Base-by-base conservation (phyloP, 176 grass and related monocot genomes). In the Zoysia pacifica region DNA sequence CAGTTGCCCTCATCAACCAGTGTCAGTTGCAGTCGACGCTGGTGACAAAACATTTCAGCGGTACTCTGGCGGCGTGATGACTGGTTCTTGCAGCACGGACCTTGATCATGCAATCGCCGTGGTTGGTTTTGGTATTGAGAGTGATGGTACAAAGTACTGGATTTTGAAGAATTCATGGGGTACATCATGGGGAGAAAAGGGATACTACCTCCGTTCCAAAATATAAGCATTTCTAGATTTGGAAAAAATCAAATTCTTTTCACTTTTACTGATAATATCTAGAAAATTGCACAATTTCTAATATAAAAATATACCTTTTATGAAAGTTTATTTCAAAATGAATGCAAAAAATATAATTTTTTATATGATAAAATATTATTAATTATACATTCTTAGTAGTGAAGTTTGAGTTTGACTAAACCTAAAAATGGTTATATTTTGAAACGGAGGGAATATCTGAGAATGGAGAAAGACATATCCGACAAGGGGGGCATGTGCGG, bases 131-230 rank as follows among this genome's bases (percentile, higher is more conserved):
- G 89, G 85, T 0, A 52, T n/a, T 35, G 68, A 56, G 9, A 52
- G 56, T n/a, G 81, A 91, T 9, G 81, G 81, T 3, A 86, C 70
- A 11, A 86, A 92, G 7, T 92, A 81, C 36, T 92, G 86, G 90
- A 5, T 83, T 42, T 43, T 83, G 56, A 88, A 83, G 43, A 86
- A 86, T 39, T 86, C 69, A 2, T 82, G 80, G 80, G 80, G 70
- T 35, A 55, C 70, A 6, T 11, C 80, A 2, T 82, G 80, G 84
- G 78, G 84, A 0, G 84, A 86, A 55, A 20, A 53, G 1, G 84
- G 78, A 0, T 86, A 63, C 10, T 86, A 3, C 41, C 28, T 28
- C 28, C 28, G 0, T 28, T 28, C 28, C 28, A 28, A 28, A 28
- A 28, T 28, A 28, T 28, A 28, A 28, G 28, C 0, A 28, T 28